A percentile compares a stretch with the other conserved stretches of the same genome.
phyloP scores from a whole-genome alignment of 208 protist species.

The Wallacemonas sp. region DNA sequence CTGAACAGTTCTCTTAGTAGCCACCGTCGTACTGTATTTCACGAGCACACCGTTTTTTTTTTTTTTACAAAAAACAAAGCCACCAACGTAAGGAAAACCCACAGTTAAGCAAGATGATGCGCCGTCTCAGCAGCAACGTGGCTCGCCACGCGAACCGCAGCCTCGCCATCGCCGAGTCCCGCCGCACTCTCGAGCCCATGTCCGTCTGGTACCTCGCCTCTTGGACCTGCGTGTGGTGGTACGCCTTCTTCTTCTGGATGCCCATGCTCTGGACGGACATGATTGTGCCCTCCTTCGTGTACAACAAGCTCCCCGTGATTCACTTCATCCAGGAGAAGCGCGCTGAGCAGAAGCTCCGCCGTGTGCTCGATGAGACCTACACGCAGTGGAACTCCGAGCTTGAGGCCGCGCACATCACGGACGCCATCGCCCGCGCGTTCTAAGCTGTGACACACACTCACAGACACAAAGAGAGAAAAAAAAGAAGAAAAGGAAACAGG shows the following conservation, averaged over 20 bases:
- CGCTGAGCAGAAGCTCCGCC: slow-evolving; percentile 82
- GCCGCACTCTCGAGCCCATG: slow-evolving; percentile 87
- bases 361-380: slow-evolving; percentile 84
- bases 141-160: slow-evolving; percentile 36
- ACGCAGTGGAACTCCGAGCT: slow-evolving; percentile 85
- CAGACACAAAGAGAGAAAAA: slow-evolving; percentile 7
- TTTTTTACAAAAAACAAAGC: background rate
- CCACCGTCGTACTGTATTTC: background rate
- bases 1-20: background rate
- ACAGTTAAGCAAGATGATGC: slow-evolving; percentile 28
- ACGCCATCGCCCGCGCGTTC: slow-evolving; percentile 83
- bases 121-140: slow-evolving; percentile 42
- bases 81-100: background rate
- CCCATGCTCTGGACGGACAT: slow-evolving; percentile 86
- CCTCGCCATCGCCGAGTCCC: slow-evolving; percentile 44
- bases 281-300: slow-evolving; percentile 82
- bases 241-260: slow-evolving; percentile 91
- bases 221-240: slow-evolving; percentile 86
- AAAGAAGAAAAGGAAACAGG: slow-evolving; percentile 18
- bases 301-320: slow-evolving; percentile 88
- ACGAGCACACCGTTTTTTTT: too few species aligned
- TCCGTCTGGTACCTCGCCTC: slow-evolving; percentile 86
- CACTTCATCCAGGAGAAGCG: slow-evolving; percentile 90
- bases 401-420: slow-evolving; percentile 70
- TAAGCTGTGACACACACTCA: slow-evolving; percentile 41